Base-by-base conservation (phyloP, 139 green algal species). In the Volvox reticuliferus region DNA sequence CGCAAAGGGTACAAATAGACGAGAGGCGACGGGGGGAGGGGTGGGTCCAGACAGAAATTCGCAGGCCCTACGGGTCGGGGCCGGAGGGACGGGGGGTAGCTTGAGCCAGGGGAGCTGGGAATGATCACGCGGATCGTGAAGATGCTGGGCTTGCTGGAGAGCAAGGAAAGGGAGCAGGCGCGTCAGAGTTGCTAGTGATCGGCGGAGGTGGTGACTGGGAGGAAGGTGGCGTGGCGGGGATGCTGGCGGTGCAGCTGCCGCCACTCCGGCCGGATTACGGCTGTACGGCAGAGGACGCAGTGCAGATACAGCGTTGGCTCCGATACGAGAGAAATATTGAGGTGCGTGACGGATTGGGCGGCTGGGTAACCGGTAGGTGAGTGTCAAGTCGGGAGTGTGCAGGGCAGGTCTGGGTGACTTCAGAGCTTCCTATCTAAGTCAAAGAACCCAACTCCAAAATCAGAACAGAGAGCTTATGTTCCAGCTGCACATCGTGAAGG, bases 221-320 rank as follows among this genome's bases (percentile, higher is more conserved):
- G 62, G 83, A 55, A 18, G 81, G 89, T 33, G 83, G 86, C 50
- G 76, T 50, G 0, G 75, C 87, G 2, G 71, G 86, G 79, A 93
- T 95, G 92, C 68, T 93, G 33, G 87, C 78, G 20, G 26, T 94
- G 44, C 37, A 89, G 80, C 68, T 93, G 88, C 92, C 92, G 61
- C 37, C 62, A 28, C 68, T 94, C 75, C 30, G 13, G 44, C 44
- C 44, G 9, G 87, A 55, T 0, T 91, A 89, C 89, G 44, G 0
- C 21, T 37, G 71, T 16, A 79, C 50, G 2, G 2, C 44, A 68
- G 79, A 69, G 12, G 75, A 62, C 79, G 91, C 91, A 0, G 50
- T 68, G 16, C 28, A 19, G 44, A 69, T 95, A 79, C 91, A 95
- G 35, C 28, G 88, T 2, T 75, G 83, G 79, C 91, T 95, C 35